These are phyloP conservation scores for Hemisphaericaspora subhashii DNA, from an alignment of 1,139 yeast species.

Conservation along the genomic window DNA sequence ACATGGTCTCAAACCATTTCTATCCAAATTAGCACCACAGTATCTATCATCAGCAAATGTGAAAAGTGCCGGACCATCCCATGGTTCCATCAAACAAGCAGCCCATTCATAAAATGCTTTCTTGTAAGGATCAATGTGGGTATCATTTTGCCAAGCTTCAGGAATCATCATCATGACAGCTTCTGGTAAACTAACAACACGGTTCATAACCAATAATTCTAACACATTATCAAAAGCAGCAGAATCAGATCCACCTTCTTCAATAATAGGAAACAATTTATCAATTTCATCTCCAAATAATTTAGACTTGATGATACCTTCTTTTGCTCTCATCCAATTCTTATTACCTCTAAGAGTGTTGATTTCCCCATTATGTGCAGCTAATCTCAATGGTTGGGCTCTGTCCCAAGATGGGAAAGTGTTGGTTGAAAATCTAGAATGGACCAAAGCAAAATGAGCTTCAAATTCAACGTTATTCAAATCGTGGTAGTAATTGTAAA, in stretches of 20 bases:
- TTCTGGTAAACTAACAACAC: slow-evolving; percentile 89
- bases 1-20: slow-evolving; percentile 98
- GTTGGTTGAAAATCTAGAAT: slow-evolving; percentile 95
- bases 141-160: slow-evolving; percentile 96
- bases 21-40: slow-evolving; percentile 97
- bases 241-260: slow-evolving; percentile 99
- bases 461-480: slow-evolving; percentile 88
- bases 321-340: slow-evolving; percentile 99
- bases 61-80: slow-evolving; percentile 99
- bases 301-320: slow-evolving; percentile 89
- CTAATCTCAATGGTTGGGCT: slow-evolving; percentile 96
- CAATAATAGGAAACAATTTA: slow-evolving; percentile 88
- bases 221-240: slow-evolving; percentile 96
- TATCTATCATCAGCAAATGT: slow-evolving; percentile 97
- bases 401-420: slow-evolving; percentile 99
- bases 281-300: slow-evolving; percentile 91
- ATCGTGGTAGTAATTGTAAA: slow-evolving; percentile 91
- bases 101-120: slow-evolving; percentile 99
- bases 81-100: slow-evolving; percentile 97
- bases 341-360: slow-evolving; percentile 96
- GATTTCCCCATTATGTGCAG: slow-evolving; percentile 98
- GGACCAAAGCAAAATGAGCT: slow-evolving; percentile 95
- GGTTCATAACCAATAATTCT: slow-evolving; percentile 88
- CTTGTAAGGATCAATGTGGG: slow-evolving; percentile 82
- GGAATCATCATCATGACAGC: slow-evolving; percentile 97